Conservation (phyloP, 2,329 filamentous ascomycete genomes). For the Trichothecium sympodiale region DNA sequence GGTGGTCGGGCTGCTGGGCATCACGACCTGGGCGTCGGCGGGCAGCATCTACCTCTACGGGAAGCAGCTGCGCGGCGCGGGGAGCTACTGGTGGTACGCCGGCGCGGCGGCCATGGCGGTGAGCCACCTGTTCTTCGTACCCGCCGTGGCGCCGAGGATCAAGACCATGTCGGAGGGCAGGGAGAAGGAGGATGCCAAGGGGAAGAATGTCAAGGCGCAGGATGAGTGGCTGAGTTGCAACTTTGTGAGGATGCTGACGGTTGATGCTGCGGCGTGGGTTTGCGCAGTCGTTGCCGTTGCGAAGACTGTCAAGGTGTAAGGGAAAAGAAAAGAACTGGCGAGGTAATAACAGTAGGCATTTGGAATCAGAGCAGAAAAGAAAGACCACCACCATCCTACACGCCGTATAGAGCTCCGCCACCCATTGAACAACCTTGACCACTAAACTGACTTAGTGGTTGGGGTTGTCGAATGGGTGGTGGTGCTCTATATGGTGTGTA, state of each 20-base stretch:
- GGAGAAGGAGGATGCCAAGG: conserved; percentile 10
- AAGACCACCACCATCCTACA: too few relatives aligned
- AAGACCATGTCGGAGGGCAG: conserved; percentile 13
- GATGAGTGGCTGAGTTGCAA: conserved; percentile 20
- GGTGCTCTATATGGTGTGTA: too few relatives aligned
- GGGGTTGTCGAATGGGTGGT: too few relatives aligned
- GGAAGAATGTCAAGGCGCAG: conserved; percentile 16
- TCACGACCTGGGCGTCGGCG: conserved; percentile 20
- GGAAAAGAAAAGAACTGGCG: too few relatives aligned
- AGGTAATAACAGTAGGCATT: too few relatives aligned
- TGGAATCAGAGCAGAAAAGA: too few relatives aligned
- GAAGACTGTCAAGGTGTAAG: conserved; percentile 8
- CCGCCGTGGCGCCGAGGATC: conserved; percentile 20
- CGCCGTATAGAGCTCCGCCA: too few relatives aligned
- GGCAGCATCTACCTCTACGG: conserved; percentile 14
- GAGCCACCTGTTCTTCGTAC: conserved; percentile 21
- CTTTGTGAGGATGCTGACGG: conserved; percentile 18
- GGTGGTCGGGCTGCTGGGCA: conserved; percentile 21
- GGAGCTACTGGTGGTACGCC: conserved; percentile 20
- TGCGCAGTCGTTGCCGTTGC: conserved; percentile 19
- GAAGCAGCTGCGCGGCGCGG: conserved; percentile 11
- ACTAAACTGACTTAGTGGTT: too few relatives aligned
- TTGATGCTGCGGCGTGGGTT: conserved; percentile 21
- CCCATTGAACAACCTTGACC: too few relatives aligned
- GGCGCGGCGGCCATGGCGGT: conserved; percentile 17